Evolutionary conservation across 2,329 filamentous ascomycete species (phyloP).

Genomic region (Neonectria sp.): DNA sequence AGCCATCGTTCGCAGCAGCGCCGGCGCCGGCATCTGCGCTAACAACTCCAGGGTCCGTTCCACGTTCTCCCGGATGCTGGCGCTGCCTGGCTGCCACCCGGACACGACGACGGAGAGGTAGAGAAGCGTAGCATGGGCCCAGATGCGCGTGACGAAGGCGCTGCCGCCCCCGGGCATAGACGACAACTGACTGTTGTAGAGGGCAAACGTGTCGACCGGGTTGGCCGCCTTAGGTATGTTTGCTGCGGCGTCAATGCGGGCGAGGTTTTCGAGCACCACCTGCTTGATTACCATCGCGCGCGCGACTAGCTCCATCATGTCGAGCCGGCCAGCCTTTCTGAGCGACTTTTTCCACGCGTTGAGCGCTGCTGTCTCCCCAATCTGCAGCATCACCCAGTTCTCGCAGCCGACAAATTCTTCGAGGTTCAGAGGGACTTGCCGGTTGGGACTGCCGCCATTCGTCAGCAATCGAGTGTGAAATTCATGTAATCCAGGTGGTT

Average conservation of each 20-base stretch:
- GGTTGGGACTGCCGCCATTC: accelerated
- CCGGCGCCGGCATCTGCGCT: not conserved
- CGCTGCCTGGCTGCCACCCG: conserved; percentile 11
- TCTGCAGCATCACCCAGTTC: conserved; percentile 16
- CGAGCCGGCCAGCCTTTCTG: not conserved
- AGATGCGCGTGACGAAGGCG: conserved; percentile 12
- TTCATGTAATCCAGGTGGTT: not conserved
- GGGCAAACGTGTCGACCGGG: not conserved
- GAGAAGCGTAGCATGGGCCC: conserved; percentile 9
- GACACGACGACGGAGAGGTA: conserved; percentile 14
- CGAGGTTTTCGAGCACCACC: not conserved
- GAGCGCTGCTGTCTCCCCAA: conserved; percentile 4
- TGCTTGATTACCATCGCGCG: not conserved
- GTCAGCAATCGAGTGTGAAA: conserved; percentile 14
- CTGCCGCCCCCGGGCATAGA: no score
- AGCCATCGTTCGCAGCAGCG: conserved; percentile 2
- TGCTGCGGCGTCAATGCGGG: no score
- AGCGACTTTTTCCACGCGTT: conserved; percentile 18
- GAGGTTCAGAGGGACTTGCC: not conserved
- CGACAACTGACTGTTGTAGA: not conserved
- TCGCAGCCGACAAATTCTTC: conserved; percentile 23
- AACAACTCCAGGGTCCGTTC: not conserved
- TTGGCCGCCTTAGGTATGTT: not conserved
- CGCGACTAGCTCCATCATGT: conserved; percentile 12
- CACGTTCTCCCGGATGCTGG: not conserved